These are phyloP conservation scores for Phialophora expanda DNA, from an alignment of 2,329 filamentous ascomycete species.

Conservation along the genomic window DNA sequence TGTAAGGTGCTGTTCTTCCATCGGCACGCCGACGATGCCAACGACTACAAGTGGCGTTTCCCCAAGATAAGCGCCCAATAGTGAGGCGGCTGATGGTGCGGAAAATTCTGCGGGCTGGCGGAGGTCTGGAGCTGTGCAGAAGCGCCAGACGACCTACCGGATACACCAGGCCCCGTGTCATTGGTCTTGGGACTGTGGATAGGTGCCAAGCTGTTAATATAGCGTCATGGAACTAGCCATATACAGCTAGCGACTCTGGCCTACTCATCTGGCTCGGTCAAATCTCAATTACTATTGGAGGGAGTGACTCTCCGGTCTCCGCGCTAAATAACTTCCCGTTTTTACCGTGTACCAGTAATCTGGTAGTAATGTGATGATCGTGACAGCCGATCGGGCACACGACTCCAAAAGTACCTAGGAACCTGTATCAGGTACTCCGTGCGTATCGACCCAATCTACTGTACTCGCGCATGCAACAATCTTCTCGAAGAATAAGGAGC, in stretches of 20 bases:
- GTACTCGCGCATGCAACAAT: not conserved
- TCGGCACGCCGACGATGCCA: not conserved
- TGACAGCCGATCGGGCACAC: not conserved
- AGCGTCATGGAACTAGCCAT: not conserved
- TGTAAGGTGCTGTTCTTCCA: constrained; percentile 5
- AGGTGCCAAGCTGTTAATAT: not conserved
- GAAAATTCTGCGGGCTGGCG: not conserved
- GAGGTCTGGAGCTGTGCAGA: not conserved
- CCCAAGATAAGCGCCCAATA: not conserved
- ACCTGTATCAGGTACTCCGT: not conserved
- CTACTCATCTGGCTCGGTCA: not conserved
- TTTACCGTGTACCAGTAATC: not conserved
- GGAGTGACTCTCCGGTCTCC: not conserved
- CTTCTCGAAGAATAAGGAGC: not conserved
- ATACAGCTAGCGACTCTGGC: not conserved
- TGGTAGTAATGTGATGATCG: too few relatives aligned
- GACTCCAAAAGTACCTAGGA: not conserved
- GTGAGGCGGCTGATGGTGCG: not conserved
- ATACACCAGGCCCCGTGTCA: not conserved
- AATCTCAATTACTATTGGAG: not conserved
- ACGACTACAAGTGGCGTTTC: not conserved
- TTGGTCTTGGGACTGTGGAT: not conserved
- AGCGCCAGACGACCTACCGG: not conserved
- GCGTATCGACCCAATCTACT: not conserved
- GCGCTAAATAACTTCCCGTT: not conserved